These are phyloP conservation scores for Carex arenaria DNA, from an alignment of 202 grass and related monocot genomes.

Conservation along the genomic window DNA sequence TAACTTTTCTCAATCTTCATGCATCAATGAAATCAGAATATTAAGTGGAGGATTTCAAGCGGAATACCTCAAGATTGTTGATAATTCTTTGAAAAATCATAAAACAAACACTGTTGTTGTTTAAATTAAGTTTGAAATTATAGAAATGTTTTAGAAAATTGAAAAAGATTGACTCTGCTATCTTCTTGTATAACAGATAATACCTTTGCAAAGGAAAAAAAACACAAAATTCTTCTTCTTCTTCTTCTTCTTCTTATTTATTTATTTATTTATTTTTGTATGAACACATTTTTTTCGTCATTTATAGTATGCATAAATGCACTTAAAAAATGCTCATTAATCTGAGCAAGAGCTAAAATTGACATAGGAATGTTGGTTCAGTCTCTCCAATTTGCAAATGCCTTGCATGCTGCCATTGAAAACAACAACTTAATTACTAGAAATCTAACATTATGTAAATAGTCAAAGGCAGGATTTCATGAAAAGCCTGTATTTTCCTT, in stretches of 20 bases:
- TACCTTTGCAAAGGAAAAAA: too few relatives aligned
- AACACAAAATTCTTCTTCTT: too few relatives aligned
- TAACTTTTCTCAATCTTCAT: not conserved
- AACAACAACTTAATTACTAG: not conserved
- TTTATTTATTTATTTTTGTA: too few relatives aligned
- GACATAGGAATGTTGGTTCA: not conserved
- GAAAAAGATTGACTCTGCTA: not conserved
- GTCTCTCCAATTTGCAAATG: not conserved
- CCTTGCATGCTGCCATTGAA: not conserved
- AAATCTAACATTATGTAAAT: not conserved
- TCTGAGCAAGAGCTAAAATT: not conserved
- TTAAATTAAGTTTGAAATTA: not conserved
- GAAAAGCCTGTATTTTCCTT: not conserved
- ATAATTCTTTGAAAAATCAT: not conserved
- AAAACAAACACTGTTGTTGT: not conserved
- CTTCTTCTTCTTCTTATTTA: too few relatives aligned
- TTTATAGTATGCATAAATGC: not conserved
- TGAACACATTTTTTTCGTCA: too few relatives aligned
- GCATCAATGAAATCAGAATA: not conserved
- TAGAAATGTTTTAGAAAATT: not conserved
- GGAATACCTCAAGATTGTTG: too few relatives aligned
- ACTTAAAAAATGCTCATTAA: not conserved
- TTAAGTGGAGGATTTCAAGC: too few relatives aligned
- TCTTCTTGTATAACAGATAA: too few relatives aligned
- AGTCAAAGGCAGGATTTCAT: not conserved